Percentiles rank a stretch among this genome's conserved stretches.
phyloP scores from a whole-genome alignment of 148 eudicot genomes.

The Spergularia marina region DNA sequence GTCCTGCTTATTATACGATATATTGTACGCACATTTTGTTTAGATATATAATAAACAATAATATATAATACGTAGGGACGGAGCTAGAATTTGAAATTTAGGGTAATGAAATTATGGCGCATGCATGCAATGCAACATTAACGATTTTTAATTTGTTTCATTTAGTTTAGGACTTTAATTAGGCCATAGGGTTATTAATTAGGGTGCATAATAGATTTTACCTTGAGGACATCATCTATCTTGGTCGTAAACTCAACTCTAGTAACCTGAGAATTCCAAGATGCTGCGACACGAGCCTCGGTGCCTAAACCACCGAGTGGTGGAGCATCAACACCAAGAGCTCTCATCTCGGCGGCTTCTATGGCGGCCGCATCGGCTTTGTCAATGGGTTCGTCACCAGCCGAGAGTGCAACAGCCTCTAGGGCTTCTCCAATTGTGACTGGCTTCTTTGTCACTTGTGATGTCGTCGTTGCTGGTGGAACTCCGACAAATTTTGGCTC shows the following conservation, averaged over 20 bases:
- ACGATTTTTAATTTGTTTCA: no score
- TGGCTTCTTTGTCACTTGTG: background rate
- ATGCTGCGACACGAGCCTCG: constrained; percentile 26
- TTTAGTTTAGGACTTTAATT: no score
- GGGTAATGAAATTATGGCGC: no score
- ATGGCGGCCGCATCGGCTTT: constrained; percentile 30
- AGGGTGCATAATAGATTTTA: background rate
- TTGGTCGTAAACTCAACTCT: constrained; percentile 18
- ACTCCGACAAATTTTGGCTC: constrained; percentile 7
- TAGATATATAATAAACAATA: no score
- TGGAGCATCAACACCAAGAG: constrained; percentile 13
- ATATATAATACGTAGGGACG: no score
- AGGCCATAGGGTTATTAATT: background rate
- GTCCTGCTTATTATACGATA: constrained; percentile 13
- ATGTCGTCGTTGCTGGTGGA: background rate
- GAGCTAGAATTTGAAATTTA: no score
- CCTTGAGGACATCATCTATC: constrained; percentile 27
- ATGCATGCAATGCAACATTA: no score
- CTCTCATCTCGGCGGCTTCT: constrained; percentile 31
- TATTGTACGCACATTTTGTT: no score
- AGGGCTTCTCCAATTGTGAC: constrained; percentile 34
- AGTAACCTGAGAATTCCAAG: constrained; percentile 1
- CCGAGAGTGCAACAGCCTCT: constrained; percentile 25
- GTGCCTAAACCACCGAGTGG: constrained; percentile 12
- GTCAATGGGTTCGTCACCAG: constrained; percentile 24